A percentile compares a stretch with the other conserved stretches of the same genome.
phyloP scores from a whole-genome alignment of 1,284 basidiomycete genomes.

The Ceratobasidium sp. region DNA sequence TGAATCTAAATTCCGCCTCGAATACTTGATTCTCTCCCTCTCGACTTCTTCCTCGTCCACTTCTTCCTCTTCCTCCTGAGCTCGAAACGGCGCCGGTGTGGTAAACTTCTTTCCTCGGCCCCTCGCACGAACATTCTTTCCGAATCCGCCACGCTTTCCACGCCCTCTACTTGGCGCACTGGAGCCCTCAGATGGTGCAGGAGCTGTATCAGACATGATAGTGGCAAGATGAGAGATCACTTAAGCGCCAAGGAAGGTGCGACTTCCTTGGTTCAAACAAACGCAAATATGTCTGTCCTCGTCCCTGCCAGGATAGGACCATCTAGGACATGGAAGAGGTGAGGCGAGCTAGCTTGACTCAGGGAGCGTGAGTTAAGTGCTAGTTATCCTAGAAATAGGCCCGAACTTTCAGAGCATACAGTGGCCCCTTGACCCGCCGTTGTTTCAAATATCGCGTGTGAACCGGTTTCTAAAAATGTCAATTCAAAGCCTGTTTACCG shows the following conservation, averaged over 20 bases:
- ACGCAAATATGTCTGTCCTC: not conserved
- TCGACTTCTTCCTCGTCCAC: slow-evolving; percentile 43
- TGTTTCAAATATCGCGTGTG: no score
- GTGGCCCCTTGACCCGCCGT: no score
- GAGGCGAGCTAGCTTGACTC: no score
- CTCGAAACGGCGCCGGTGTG: slow-evolving; percentile 42
- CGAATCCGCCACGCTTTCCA: slow-evolving; percentile 43
- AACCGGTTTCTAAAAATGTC: no score
- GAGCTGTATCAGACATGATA: slow-evolving; percentile 28
- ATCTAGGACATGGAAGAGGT: not conserved
- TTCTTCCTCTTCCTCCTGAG: slow-evolving; percentile 38
- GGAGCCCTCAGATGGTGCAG: slow-evolving; percentile 10
- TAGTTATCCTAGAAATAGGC: no score
- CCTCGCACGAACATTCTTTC: slow-evolving; percentile 35
- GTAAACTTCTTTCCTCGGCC: slow-evolving; percentile 42
- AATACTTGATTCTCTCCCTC: slow-evolving; percentile 61
- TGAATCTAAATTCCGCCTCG: slow-evolving; percentile 70
- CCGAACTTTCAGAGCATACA: no score
- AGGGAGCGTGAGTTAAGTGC: no score
- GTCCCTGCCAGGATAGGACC: not conserved
- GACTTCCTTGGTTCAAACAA: not conserved
- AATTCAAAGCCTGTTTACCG: no score
- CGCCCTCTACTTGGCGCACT: slow-evolving; percentile 23
- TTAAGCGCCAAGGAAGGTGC: not conserved
- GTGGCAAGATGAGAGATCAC: not conserved